These are phyloP conservation scores for Citrus sp. DNA, from an alignment of 345 rosid genomes.

Conservation along the genomic window DNA sequence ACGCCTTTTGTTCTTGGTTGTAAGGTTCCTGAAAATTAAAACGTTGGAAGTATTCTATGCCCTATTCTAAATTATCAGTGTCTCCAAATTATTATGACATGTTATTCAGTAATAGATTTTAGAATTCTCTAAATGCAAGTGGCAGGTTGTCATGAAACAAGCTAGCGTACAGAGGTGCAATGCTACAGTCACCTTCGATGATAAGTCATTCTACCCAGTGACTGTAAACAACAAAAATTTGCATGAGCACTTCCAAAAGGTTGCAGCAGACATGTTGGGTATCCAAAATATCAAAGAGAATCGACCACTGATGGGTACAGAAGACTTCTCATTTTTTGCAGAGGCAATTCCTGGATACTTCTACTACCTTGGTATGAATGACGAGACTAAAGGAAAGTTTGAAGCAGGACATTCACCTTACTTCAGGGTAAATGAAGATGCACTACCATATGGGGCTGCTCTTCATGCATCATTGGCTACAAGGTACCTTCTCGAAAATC, in stretches of 20 bases:
- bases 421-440: slow-evolving; percentile 56
- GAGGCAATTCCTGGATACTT: slow-evolving; percentile 68
- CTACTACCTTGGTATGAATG: slow-evolving; percentile 53
- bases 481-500: slow-evolving; percentile 43
- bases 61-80: background rate
- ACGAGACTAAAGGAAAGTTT: slow-evolving; percentile 35
- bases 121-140: slow-evolving; percentile 1
- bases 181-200: slow-evolving; percentile 45
- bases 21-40: background rate
- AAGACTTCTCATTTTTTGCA: slow-evolving; percentile 71
- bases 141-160: slow-evolving; percentile 64
- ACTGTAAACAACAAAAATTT: slow-evolving; percentile 47
- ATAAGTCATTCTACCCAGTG: slow-evolving; percentile 35
- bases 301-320: slow-evolving; percentile 47
- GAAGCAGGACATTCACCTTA: slow-evolving; percentile 42
- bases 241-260: slow-evolving; percentile 38
- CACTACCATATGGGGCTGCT: slow-evolving; percentile 68
- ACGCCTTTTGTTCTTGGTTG: background rate
- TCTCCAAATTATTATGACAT: background rate
- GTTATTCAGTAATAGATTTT: background rate
- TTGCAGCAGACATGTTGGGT: slow-evolving; percentile 54
- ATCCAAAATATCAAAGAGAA: slow-evolving; percentile 25
- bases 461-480: slow-evolving; percentile 57
- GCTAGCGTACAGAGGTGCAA: slow-evolving; percentile 67
- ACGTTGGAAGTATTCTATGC: background rate